Evolutionary conservation across 805 yeast genomes (phyloP).

Genomic region (Candida qinlingensis): DNA sequence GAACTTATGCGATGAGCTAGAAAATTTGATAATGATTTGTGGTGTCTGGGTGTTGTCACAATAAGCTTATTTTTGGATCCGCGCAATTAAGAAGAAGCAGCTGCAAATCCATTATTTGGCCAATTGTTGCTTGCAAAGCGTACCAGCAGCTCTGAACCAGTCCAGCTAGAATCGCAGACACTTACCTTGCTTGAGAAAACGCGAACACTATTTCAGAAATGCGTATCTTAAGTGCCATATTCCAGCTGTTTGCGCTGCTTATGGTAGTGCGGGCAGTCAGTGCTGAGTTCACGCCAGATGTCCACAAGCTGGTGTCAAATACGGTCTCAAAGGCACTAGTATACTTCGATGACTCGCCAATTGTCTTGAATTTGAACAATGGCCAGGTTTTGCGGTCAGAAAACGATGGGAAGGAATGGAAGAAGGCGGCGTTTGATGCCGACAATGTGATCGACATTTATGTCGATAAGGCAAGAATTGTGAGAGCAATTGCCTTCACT

Average conservation of each 20-base stretch:
- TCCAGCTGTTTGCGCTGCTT: neutral
- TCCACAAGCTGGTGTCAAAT: slow-evolving; percentile 8
- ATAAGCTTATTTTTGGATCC: no score
- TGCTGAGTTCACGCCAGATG: slow-evolving; percentile 24
- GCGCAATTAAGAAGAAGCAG: no score
- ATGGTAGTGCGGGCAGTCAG: neutral
- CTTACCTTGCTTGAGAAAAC: no score
- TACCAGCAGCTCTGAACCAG: no score
- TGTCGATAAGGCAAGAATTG: slow-evolving; percentile 31
- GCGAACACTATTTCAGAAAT: neutral
- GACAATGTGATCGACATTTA: slow-evolving; percentile 11
- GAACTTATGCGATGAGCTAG: slow-evolving; percentile 4
- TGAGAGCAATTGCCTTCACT: slow-evolving; percentile 37
- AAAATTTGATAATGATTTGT: neutral
- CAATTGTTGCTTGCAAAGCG: no score
- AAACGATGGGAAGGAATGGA: slow-evolving; percentile 45
- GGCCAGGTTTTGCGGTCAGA: slow-evolving; percentile 36
- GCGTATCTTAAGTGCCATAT: neutral
- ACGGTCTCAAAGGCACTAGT: slow-evolving; percentile 14
- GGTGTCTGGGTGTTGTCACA: slow-evolving; percentile 8
- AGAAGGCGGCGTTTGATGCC: slow-evolving; percentile 30
- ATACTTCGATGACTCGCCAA: slow-evolving; percentile 31
- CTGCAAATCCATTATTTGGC: no score
- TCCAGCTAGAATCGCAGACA: no score
- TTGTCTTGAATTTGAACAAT: slow-evolving; percentile 16